Base-by-base conservation (phyloP, 2,329 filamentous ascomycete species). In the Aspergillus sp. region DNA sequence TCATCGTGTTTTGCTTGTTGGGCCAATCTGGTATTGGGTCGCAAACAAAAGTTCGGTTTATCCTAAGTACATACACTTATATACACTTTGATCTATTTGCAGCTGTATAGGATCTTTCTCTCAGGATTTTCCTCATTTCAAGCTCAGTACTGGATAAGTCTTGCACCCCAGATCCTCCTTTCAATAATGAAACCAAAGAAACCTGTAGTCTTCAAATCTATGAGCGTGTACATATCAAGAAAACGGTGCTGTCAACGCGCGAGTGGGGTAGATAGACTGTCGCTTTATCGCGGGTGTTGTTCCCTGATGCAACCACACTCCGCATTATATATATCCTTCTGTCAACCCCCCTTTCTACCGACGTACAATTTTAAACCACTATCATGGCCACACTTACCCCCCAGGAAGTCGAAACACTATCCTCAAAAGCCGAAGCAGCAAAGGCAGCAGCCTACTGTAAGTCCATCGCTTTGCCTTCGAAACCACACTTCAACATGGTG, bases 361-460 rank as follows among this genome's bases (percentile, higher is more conserved):
- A 2, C 46, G 28, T 25, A 23, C 19, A 48, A 15, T 28, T 28
- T 3, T 34, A 23, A n/a, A n/a, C 38, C 9, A 30, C 43, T 8
- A 68, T 30, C 23, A 76, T 74, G 71, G 54, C 63, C 8, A 46
- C 64, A 72, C 81, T 96, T 48, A 87, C 85, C 9, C 74, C 78
- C 17, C 74, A 80, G 53, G 89, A 96, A 75, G 86, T 96, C 74
- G 75, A 82, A 62, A 80, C 82, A 47, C 85, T 97, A 52, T 85
- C 84, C 57, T 76, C 80, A 61, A 82, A 85, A 72, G 88, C 89
- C 67, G 82, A 86, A 57, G 86, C 86, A 6, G 92, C 93, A 62
- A 96, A 96, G 77, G 82, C 82, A 2, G 84, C 82, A 57, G 93
- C 94, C 41, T 97, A 98, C 81, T 96, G 93, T 86, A 79, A 76